phyloP scores from a whole-genome alignment of 441 rosid species.

The Rhodomyrtus psidioides region DNA sequence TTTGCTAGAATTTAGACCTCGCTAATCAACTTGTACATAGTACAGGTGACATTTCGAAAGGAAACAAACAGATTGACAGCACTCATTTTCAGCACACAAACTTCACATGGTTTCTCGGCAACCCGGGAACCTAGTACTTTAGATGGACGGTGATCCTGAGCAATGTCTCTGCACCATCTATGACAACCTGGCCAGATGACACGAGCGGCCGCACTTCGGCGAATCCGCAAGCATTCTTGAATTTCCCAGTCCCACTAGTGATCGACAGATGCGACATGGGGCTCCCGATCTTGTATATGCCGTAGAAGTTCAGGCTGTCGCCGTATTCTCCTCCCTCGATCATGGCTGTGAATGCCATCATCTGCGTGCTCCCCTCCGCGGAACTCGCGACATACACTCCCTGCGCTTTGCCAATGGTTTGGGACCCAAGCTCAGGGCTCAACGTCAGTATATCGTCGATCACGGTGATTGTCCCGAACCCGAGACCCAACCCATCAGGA shows the following conservation, averaged over 20 bases:
- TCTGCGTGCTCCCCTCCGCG: constrained; percentile 73
- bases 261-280: constrained; percentile 66
- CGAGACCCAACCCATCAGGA: constrained; percentile 78
- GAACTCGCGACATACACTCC: constrained; percentile 88
- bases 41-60: neutral
- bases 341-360: constrained; percentile 92
- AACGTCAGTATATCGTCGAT: constrained; percentile 69
- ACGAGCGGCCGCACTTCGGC: constrained; percentile 69
- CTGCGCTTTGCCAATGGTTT: constrained; percentile 79
- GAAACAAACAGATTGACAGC: neutral
- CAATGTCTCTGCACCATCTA: constrained; percentile 72
- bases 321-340: constrained; percentile 86
- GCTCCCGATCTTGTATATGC: constrained; percentile 63
- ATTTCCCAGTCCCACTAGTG: constrained; percentile 88
- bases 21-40: neutral
- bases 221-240: constrained; percentile 65
- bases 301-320: constrained; percentile 84
- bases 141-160: constrained; percentile 72
- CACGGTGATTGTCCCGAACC: constrained; percentile 85
- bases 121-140: constrained; percentile 25
- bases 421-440: constrained; percentile 68
- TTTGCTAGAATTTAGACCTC: neutral
- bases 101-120: neutral
- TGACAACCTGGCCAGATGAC: constrained; percentile 69
- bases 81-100: neutral